Percentiles rank a stretch among this genome's conserved stretches.
phyloP scores from a whole-genome alignment of 345 rosid species.

The Garcia nutans region DNA sequence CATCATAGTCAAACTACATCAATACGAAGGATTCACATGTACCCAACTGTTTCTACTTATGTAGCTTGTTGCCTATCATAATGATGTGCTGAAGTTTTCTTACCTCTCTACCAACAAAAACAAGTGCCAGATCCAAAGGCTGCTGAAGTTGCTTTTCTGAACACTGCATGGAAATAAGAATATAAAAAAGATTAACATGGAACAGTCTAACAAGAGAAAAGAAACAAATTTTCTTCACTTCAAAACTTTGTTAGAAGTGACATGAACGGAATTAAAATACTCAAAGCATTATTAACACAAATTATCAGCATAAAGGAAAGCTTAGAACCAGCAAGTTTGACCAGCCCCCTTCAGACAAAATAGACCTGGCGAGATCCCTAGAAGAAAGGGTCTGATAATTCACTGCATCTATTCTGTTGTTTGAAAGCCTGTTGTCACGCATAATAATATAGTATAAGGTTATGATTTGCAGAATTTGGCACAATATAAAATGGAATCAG shows the following conservation, averaged over 20 bases:
- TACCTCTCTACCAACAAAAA: conserved; percentile 93
- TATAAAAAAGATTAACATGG: conserved; percentile 5
- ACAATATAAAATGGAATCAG: background rate
- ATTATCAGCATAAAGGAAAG: background rate
- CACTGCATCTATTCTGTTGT: conserved; percentile 40
- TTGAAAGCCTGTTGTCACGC: conserved; percentile 28
- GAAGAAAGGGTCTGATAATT: conserved; percentile 74
- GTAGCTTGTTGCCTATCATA: background rate
- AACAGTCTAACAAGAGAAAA: background rate
- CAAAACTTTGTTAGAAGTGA: background rate
- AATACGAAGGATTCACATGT: background rate
- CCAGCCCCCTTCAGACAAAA: conserved; percentile 76
- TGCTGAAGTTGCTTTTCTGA: conserved; percentile 52
- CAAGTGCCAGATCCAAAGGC: conserved; percentile 66
- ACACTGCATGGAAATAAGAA: conserved; percentile 46
- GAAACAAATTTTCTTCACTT: background rate
- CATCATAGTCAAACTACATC: background rate
- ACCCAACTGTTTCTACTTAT: background rate
- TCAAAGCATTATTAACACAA: background rate
- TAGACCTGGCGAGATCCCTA: conserved; percentile 63
- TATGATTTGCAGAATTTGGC: background rate
- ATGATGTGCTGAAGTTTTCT: conserved; percentile 7
- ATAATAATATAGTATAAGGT: conserved; percentile 6
- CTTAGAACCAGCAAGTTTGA: conserved; percentile 67
- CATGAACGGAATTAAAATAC: background rate